Percentiles rank a stretch among this genome's conserved stretches.
phyloP scores from a whole-genome alignment of 73 alveolate genomes.

The Breviolum minutum region DNA sequence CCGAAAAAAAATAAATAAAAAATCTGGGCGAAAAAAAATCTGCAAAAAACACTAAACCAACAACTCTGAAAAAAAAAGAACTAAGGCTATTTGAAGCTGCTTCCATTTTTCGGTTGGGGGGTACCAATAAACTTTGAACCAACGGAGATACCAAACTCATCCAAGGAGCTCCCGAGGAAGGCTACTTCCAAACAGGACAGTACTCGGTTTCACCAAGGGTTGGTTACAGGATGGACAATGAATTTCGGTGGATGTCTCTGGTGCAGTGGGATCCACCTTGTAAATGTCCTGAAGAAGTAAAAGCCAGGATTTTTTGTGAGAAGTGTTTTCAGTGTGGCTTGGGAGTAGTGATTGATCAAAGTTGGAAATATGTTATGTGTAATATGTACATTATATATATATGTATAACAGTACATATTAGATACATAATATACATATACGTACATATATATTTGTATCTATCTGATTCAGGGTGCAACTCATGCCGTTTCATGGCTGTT shows the following conservation, averaged over 20 bases:
- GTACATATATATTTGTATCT: too few species aligned
- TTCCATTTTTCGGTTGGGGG: neutral
- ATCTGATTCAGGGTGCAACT: too few species aligned
- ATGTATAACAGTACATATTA: too few species aligned
- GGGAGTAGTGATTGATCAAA: too few species aligned
- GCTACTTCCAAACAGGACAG: slow-evolving; percentile 58
- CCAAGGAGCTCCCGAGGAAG: slow-evolving; percentile 17
- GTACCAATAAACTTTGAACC: neutral
- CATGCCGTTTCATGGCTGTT: too few species aligned
- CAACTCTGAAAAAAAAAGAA: too few species aligned
- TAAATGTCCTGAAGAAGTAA: neutral
- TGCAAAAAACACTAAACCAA: too few species aligned
- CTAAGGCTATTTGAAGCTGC: neutral
- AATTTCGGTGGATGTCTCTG: slow-evolving; percentile 20
- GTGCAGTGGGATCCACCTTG: slow-evolving; percentile 46
- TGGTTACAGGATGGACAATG: neutral
- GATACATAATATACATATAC: too few species aligned
- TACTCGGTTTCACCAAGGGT: slow-evolving; percentile 34
- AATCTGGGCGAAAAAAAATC: neutral
- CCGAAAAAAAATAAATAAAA: neutral
- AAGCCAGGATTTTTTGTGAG: too few species aligned
- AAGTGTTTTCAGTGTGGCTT: too few species aligned
- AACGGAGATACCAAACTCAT: neutral
- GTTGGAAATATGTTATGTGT: too few species aligned
- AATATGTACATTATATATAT: too few species aligned